phyloP scores from a whole-genome alignment of 495 filamentous ascomycete genomes.

The Xylaria cubensis region DNA sequence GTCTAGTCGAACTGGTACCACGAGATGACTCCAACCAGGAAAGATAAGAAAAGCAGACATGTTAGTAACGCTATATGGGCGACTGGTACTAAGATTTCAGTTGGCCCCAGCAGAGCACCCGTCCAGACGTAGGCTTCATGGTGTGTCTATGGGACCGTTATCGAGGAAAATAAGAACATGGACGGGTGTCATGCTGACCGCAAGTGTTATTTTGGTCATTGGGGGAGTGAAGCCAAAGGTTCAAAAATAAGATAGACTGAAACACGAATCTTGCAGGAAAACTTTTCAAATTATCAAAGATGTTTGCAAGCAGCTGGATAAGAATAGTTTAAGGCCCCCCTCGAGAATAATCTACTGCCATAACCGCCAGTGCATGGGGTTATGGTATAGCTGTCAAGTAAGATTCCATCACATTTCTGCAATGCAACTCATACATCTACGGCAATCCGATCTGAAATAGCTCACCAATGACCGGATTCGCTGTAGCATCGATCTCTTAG shows the following conservation, averaged over 20 bases:
- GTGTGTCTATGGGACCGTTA: neutral
- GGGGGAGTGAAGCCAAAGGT: neutral
- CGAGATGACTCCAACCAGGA: neutral
- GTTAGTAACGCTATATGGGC: neutral
- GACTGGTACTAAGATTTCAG: neutral
- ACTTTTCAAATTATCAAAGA: neutral
- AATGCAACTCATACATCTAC: constrained; percentile 8
- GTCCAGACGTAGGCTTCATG: neutral
- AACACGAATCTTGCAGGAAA: neutral
- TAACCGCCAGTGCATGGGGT: neutral
- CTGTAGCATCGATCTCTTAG: neutral
- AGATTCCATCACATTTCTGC: neutral
- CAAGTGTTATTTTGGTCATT: neutral
- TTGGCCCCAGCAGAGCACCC: neutral
- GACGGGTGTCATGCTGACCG: neutral
- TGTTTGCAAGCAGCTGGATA: neutral
- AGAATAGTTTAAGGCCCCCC: neutral
- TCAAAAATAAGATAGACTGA: neutral
- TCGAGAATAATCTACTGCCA: neutral
- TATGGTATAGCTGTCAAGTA: neutral
- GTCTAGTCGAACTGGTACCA: neutral
- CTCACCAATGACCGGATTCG: neutral
- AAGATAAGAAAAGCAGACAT: neutral
- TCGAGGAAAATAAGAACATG: neutral
- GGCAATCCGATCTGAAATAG: neutral